Percentiles rank a stretch among this genome's conserved stretches.
phyloP scores from a whole-genome alignment of 202 grass and related monocot genomes.

The Panicum hallii region DNA sequence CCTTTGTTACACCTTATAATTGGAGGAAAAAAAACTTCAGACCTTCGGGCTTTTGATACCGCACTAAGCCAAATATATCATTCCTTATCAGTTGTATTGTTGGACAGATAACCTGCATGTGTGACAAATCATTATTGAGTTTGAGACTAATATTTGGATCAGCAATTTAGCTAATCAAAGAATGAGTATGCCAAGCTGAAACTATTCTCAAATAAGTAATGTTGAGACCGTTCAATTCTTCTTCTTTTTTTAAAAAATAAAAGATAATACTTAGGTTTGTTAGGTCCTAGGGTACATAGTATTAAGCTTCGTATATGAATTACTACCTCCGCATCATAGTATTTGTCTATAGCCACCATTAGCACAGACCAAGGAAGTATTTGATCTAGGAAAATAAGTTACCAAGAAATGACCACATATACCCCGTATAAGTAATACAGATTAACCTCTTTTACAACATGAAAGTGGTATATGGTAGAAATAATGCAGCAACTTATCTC shows the following conservation, averaged over 20 bases:
- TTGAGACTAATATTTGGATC: constrained; percentile 15
- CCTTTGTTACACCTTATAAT: constrained; percentile 13
- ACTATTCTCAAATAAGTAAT: constrained; percentile 25
- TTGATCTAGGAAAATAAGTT: background rate
- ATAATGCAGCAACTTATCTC: background rate
- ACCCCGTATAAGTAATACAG: background rate
- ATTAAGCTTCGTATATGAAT: constrained; percentile 21
- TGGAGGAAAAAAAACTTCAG: background rate
- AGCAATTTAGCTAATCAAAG: constrained; percentile 6
- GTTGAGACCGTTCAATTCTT: background rate
- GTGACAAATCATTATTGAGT: background rate
- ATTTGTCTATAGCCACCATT: background rate
- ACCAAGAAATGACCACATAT: background rate
- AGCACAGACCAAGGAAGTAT: background rate
- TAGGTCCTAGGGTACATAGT: constrained; percentile 3
- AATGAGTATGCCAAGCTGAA: constrained; percentile 6
- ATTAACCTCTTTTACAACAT: background rate
- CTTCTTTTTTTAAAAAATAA: background rate
- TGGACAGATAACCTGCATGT: constrained; percentile 18
- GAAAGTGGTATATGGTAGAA: background rate
- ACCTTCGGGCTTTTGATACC: constrained; percentile 1
- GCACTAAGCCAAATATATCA: constrained; percentile 1
- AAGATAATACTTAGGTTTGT: constrained; percentile 8
- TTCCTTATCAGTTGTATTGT: background rate
- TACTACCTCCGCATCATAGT: background rate